Conservation (phyloP, 441 rosid genomes). For the Omphalea diandra region DNA sequence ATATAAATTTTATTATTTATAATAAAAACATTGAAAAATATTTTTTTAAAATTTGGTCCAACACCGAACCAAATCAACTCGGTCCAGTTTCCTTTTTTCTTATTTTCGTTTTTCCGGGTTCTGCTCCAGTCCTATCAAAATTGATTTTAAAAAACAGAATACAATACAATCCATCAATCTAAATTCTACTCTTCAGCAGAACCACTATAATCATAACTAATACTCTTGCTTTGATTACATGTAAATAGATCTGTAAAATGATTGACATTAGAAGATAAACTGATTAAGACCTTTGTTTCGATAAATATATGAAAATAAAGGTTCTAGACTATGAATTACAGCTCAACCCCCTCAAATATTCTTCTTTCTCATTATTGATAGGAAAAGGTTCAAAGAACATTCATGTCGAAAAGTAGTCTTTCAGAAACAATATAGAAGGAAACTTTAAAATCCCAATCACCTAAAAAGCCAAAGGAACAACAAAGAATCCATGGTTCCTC, state of each 20-base stretch:
- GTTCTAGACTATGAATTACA: not conserved
- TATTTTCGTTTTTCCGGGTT: too few relatives aligned
- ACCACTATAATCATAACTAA: not conserved
- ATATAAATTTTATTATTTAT: too few relatives aligned
- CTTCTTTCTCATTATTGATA: not conserved
- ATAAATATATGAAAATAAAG: not conserved
- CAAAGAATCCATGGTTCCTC: not conserved
- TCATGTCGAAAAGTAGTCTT: not conserved
- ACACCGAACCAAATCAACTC: too few relatives aligned
- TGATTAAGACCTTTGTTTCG: not conserved
- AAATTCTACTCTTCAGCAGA: not conserved
- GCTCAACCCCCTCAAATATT: constrained; percentile 5
- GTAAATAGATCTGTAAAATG: not conserved
- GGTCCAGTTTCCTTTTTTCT: too few relatives aligned
- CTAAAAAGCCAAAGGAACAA: not conserved
- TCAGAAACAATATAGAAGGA: too few relatives aligned
- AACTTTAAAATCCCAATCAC: not conserved
- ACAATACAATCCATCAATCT: not conserved
- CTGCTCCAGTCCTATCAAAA: not conserved
- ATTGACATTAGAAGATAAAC: not conserved
- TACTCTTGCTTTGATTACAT: not conserved
- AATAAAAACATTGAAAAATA: too few relatives aligned
- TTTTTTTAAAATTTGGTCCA: too few relatives aligned
- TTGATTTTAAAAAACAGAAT: not conserved
- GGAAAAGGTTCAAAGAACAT: not conserved